Evolutionary conservation across 139 green algal genomes (phyloP).

Genomic region (Closterium sp.): DNA sequence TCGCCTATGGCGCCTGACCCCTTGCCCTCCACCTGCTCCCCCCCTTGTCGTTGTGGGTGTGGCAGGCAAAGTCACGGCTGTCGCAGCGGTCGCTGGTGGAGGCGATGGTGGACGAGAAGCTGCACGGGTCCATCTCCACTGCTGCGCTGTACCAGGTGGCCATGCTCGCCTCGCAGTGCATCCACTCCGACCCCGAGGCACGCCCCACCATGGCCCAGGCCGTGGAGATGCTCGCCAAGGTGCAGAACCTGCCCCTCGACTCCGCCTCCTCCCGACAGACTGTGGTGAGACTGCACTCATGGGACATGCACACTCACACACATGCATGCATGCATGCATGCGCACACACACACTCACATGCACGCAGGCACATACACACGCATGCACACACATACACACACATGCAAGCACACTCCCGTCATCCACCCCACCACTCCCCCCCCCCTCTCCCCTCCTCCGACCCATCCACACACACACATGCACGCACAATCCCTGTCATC

Average conservation of each 20-base stretch:
- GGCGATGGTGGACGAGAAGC: constrained; percentile 21
- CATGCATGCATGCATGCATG: background rate
- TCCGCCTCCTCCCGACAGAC: background rate
- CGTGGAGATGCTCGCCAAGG: background rate
- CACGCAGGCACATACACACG: no score
- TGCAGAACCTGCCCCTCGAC: constrained; percentile 26
- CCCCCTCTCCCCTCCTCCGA: no score
- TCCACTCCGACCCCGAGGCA: constrained; percentile 16
- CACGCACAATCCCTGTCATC: no score
- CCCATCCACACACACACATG: no score
- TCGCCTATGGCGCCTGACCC: background rate
- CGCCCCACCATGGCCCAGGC: constrained; percentile 22
- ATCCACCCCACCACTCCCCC: no score
- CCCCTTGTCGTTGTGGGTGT: no score
- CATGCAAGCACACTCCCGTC: no score
- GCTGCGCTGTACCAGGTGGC: constrained; percentile 29
- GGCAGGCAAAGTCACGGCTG: constrained; percentile 13
- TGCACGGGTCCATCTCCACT: constrained; percentile 1
- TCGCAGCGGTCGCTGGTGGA: constrained; percentile 28
- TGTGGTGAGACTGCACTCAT: background rate
- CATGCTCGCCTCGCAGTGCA: constrained; percentile 28
- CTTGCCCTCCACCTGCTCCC: background rate
- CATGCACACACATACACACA: no score
- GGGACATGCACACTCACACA: background rate
- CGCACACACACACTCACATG: background rate